Percentiles rank a stretch among this genome's conserved stretches.
Conservation (phyloP, 306 rosid genomes). For the Leucaena leucocephala region DNA sequence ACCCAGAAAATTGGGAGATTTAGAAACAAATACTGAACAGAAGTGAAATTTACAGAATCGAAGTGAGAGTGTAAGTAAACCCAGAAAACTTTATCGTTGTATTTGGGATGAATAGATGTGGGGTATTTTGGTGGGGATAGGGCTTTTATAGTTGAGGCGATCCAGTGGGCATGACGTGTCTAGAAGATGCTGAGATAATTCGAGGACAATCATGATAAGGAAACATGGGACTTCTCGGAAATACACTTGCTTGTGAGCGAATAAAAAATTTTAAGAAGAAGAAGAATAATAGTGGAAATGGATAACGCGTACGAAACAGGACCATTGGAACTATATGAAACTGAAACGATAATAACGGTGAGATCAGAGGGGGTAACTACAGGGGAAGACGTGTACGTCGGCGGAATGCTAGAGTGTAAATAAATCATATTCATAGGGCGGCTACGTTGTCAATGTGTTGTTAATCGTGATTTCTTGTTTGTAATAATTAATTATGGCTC, state of each 20-base stretch:
- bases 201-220: neutral
- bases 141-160: neutral
- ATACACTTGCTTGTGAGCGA: neutral
- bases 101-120: neutral
- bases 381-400: neutral
- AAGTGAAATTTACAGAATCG: no score
- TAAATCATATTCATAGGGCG: neutral
- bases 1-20: no score
- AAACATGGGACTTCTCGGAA: neutral
- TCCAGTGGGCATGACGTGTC: constrained; percentile 4
- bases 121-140: neutral
- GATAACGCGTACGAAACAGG: constrained; percentile 2
- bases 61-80: neutral
- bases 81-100: neutral
- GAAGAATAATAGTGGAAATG: neutral
- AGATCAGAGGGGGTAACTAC: no score
- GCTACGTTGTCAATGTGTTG: neutral
- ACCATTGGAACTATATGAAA: neutral
- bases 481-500: no score
- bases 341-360: neutral
- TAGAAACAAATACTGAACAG: no score
- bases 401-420: neutral
- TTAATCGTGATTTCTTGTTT: neutral
- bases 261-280: neutral
- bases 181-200: constrained; percentile 36